phyloP scores from a whole-genome alignment of 73 alveolate species.

The Symbiodinium pilosum region DNA sequence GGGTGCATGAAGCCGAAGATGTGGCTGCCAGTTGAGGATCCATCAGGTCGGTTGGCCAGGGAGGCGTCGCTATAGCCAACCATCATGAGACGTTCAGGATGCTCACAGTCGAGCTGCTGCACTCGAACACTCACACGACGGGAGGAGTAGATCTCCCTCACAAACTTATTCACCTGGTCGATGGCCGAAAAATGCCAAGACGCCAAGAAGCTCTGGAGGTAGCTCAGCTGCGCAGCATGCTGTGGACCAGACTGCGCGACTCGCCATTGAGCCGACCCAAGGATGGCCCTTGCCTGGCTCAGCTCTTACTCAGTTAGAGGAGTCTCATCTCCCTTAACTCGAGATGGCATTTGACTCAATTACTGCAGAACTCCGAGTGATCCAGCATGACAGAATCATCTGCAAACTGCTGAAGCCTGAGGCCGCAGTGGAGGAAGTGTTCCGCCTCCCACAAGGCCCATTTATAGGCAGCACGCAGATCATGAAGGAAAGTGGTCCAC shows the following conservation, averaged over 20 bases:
- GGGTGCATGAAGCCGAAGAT: background rate
- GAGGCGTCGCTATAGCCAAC: constrained; percentile 2
- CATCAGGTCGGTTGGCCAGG: background rate
- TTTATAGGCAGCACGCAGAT: background rate
- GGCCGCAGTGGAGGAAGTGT: background rate
- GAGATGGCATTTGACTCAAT: background rate
- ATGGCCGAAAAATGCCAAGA: background rate
- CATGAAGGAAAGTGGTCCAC: background rate
- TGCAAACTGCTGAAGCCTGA: background rate
- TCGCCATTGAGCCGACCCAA: constrained; percentile 1
- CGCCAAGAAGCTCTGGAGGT: background rate
- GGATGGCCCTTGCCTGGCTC: background rate
- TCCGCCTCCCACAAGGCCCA: constrained; percentile 19
- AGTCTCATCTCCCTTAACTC: background rate
- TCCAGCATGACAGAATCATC: background rate
- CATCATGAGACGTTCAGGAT: background rate
- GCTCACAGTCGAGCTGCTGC: background rate
- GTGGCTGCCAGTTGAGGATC: background rate
- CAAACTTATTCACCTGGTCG: background rate
- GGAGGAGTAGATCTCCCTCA: background rate
- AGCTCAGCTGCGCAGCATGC: background rate
- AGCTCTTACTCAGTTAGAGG: background rate
- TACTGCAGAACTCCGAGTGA: background rate
- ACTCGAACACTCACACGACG: background rate
- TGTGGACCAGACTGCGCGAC: background rate